Evolutionary conservation across 176 grass and related monocot species (phyloP).

Genomic region (Avena insularis): DNA sequence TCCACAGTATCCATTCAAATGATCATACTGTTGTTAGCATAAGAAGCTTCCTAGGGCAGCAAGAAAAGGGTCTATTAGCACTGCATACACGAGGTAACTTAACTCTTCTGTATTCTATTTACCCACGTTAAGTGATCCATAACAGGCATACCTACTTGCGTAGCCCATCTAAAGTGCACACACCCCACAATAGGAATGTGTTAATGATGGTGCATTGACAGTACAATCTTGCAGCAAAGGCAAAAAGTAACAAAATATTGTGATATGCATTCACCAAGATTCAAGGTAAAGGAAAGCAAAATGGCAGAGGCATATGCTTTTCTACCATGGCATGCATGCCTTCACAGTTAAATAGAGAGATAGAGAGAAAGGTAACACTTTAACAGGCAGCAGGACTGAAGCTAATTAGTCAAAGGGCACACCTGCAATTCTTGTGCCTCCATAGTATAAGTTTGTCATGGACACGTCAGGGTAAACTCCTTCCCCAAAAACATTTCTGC

Average conservation of each 20-base stretch:
- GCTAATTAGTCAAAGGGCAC: conserved; percentile 4
- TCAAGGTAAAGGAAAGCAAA: conserved; percentile 32
- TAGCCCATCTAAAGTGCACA: conserved; percentile 13
- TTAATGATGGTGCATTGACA: conserved; percentile 5
- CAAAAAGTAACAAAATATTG: neutral
- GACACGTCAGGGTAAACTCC: conserved; percentile 90
- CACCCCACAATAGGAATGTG: conserved; percentile 24
- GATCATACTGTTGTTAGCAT: neutral
- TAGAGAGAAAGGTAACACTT: neutral
- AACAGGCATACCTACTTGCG: conserved; percentile 8
- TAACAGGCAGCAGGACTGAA: neutral
- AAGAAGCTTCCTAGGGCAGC: neutral
- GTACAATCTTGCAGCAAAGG: neutral
- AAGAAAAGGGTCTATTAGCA: neutral
- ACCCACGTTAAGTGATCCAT: neutral
- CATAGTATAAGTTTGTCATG: conserved; percentile 96
- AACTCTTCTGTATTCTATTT: neutral
- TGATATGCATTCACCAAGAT: conserved; percentile 29
- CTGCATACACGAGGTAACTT: neutral
- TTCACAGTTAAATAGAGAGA: neutral
- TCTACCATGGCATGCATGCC: neutral
- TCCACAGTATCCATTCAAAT: conserved; percentile 1
- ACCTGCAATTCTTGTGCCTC: conserved; percentile 91
- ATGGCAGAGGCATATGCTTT: neutral
- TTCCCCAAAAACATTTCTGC: conserved; percentile 92